Evolutionary conservation across 371 early-diverging fungal genomes (phyloP), one percentile per base, ranked within the genome.

Genomic region (Rhizopus delemar): DNA sequence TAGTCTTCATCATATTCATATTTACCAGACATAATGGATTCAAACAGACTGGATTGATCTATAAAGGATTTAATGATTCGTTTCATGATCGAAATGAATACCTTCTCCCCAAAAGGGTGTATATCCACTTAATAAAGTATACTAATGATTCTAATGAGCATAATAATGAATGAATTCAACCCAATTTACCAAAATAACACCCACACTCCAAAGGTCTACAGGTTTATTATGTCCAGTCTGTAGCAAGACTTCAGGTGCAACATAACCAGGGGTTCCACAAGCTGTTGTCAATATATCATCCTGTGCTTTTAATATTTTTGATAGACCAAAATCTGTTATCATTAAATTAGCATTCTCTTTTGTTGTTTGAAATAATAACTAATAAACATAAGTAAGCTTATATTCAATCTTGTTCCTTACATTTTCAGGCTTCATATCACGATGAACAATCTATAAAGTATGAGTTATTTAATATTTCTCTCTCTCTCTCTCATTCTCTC

Each of bases 151-250:
- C 16, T 2, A 28, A 7, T 52, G 36, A 51, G 4, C 41, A 3
- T 2, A 29, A 32, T 5, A 41, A 0, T 35, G 16, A 15, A 9
- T n/a, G 31, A 13, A 41, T 35, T 22, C 4, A 29, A 29, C 0
- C 32, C 3, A 22, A 11, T 51, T 63, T 71, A 73, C 74, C 58
- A 93, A 81, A 53, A 97, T 90, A 3, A 97, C 93, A 5, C 98
- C 98, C 32, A 96, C 72, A 22, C 91, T 89, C 96, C 96, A 97
- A 57, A 94, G 67, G 71, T 97, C 98, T 1, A 86, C 86, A 13
- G 84, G 82, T 48, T 80, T 84, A 58, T 83, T 82, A 61, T 86
- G 83, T 1, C 86, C 86, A n/a, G 78, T 80, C 52, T 81, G 91
- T 33, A 81, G 66, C 32, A 94, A 66, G 4, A 94, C 82, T 69